These are phyloP conservation scores for Cytospora piceae DNA, from an alignment of 2,329 filamentous ascomycete species.

Conservation along the genomic window DNA sequence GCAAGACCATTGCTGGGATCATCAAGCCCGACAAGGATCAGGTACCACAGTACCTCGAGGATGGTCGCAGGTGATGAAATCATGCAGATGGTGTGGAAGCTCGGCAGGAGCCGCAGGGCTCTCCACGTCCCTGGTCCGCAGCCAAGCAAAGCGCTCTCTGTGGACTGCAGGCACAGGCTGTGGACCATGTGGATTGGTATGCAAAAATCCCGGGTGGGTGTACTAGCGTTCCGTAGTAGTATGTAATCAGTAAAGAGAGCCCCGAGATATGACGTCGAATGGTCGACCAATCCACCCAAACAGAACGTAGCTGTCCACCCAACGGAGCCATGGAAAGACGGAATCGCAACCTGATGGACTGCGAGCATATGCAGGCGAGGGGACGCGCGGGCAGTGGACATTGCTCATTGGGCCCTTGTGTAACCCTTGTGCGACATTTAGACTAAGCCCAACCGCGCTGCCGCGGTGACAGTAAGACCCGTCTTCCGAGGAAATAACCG, in stretches of 20 bases:
- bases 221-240: not conserved
- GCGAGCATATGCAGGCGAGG: not conserved
- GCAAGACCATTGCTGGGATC: slow-evolving; percentile 11
- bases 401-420: not conserved
- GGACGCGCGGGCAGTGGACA: not conserved
- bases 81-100: slow-evolving; percentile 18
- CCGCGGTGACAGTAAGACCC: not conserved
- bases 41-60: slow-evolving; percentile 1
- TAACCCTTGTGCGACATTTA: not conserved
- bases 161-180: not conserved
- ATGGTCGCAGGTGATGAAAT: slow-evolving; percentile 14
- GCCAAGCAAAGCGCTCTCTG: not conserved
- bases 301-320: not conserved
- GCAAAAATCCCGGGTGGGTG: not conserved
- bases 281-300: not conserved
- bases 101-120: slow-evolving; percentile 23
- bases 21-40: slow-evolving; percentile 7
- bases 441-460: not conserved
- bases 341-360: not conserved
- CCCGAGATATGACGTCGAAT: not conserved
- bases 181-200: slow-evolving; percentile 1
- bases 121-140: slow-evolving; percentile 14
- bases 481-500: not conserved
- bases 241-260: too few species aligned
- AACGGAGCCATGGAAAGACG: not conserved